Base-by-base conservation (phyloP, 805 yeast species). In the Priceomyces melissophilus region DNA sequence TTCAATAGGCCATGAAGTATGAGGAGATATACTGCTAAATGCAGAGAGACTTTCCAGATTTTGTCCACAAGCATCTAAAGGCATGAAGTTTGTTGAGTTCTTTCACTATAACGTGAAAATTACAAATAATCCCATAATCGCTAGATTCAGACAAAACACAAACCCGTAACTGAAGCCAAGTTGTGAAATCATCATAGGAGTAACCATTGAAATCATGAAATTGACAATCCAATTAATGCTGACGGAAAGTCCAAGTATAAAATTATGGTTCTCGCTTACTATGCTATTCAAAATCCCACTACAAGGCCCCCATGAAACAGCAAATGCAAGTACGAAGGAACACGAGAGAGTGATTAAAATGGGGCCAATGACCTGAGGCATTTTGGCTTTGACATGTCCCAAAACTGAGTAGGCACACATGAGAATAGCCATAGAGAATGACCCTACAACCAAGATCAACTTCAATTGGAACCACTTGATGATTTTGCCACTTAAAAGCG, bases 251-350 rank as follows among this genome's bases (percentile, higher is more conserved):
- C 56, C 45, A 30, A 58, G 48, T 3, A 51, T 45, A 8, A 44
- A 14, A 30, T 56, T 52, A 33, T 53, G 47, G 34, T 59, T 58
- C 4, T 42, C 42, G n/a, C 59, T 52, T 12, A 59, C 31, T 10
- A 51, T 49, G 40, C 50, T 56, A 39, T 52, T 50, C 26, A 39
- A 57, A 11, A 31, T 60, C 3, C 61, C 61, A 11, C 55, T 45
- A 15, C 63, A 47, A 3, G 68, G 67, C 3, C 69, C 68, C 70
- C 69, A 63, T 36, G 56, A 50, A 11, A 47, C 35, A 7, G 66
- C 53, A 39, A 57, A 60, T 4, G 42, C 41, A 11, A 57, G 39
- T 28, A 57, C 45, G 32, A 51, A 57, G 7, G 44, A n/a, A 15
- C 54, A 49, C 6, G 50, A 51, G 8, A 53, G 32, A 10, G 45